These are phyloP conservation scores for Naganishia cerealis DNA, from an alignment of 1,284 basidiomycete species.

Conservation along the genomic window DNA sequence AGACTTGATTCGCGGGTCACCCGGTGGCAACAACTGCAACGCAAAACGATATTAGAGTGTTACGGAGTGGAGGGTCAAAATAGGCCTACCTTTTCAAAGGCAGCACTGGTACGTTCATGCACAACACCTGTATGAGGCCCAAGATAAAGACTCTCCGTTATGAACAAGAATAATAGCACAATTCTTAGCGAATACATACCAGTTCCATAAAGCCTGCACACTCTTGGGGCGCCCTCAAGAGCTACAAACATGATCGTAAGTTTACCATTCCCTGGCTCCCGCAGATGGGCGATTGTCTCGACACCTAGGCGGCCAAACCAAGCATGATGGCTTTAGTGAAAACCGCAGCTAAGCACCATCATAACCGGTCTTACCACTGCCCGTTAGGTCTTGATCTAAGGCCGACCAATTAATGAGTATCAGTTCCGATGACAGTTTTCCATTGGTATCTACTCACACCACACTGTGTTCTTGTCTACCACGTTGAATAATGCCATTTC, in stretches of 20 bases:
- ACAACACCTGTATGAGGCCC: constrained; percentile 24
- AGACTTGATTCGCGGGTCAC: constrained; percentile 27
- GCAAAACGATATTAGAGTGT: too few relatives aligned
- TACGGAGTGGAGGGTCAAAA: not conserved
- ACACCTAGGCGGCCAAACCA: constrained; percentile 13
- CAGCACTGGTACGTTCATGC: constrained; percentile 19
- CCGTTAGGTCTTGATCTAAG: constrained; percentile 37
- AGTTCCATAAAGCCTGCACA: constrained; percentile 35
- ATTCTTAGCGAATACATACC: constrained; percentile 9
- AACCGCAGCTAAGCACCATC: not conserved
- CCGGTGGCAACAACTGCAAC: constrained; percentile 30
- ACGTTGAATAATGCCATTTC: constrained; percentile 32
- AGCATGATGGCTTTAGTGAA: not conserved
- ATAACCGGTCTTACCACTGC: constrained; percentile 28
- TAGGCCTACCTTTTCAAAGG: constrained; percentile 26
- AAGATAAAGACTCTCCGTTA: not conserved
- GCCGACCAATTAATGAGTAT: not conserved
- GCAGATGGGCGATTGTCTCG: constrained; percentile 38
- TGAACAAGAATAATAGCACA: not conserved
- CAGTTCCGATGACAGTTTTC: not conserved
- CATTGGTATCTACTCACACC: constrained; percentile 25
- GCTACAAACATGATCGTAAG: constrained; percentile 38
- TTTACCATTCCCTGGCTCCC: constrained; percentile 32
- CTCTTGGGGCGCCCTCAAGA: constrained; percentile 34
- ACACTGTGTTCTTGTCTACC: constrained; percentile 23